phyloP scores from a whole-genome alignment of 2,329 filamentous ascomycete genomes.

The Alternaria arbusti region DNA sequence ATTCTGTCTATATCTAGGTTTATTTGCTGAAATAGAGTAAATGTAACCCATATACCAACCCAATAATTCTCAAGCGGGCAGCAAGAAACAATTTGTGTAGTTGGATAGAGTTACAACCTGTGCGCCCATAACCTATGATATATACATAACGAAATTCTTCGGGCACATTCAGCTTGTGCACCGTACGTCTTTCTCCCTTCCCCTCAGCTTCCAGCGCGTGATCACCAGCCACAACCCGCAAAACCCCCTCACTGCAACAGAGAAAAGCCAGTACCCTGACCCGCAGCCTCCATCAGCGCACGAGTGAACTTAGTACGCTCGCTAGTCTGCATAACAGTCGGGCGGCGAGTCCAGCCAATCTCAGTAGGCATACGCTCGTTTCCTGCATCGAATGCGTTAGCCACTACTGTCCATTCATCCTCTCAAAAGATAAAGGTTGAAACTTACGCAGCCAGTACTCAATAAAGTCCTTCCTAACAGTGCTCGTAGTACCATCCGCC shows the following conservation, averaged over 20 bases:
- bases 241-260: neutral
- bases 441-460: slow-evolving; percentile 14
- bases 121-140: neutral
- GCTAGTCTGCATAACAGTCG: slow-evolving; percentile 13
- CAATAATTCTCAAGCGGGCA: no score
- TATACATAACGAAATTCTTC: neutral
- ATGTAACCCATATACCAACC: no score
- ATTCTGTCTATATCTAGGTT: no score
- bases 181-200: no score
- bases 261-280: neutral
- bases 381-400: neutral
- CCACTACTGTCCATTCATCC: neutral
- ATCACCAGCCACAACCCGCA: neutral
- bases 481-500: slow-evolving; percentile 9
- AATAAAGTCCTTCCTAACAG: slow-evolving; percentile 13
- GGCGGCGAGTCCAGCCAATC: slow-evolving; percentile 9
- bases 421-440: neutral
- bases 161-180: no score
- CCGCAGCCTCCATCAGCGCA: slow-evolving; percentile 11
- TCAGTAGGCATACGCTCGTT: slow-evolving; percentile 12
- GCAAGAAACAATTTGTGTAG: no score
- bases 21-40: no score
- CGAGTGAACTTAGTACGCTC: slow-evolving; percentile 13
- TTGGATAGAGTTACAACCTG: neutral
- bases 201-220: no score